phyloP scores from a whole-genome alignment of 441 rosid genomes.

The Gossypium gossypioides region DNA sequence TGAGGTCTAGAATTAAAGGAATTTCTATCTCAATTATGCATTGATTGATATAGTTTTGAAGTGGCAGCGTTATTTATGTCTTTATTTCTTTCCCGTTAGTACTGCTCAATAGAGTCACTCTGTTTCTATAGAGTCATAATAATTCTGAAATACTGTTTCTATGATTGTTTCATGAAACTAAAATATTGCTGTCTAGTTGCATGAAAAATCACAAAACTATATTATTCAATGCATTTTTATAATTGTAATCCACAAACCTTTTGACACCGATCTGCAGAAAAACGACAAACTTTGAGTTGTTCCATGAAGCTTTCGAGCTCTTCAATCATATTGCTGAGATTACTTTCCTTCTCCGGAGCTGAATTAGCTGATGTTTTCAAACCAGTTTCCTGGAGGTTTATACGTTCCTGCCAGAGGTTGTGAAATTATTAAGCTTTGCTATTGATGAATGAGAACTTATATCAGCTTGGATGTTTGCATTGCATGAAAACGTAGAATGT shows the following conservation, averaged over 20 bases:
- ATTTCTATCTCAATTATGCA: neutral
- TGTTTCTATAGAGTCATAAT: neutral
- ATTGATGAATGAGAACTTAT: neutral
- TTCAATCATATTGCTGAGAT: conserved; percentile 15
- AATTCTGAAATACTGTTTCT: neutral
- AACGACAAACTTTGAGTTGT: conserved; percentile 12
- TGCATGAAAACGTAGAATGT: neutral
- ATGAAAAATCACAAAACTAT: neutral
- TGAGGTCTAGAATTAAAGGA: conserved; percentile 1
- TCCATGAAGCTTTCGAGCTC: conserved; percentile 26
- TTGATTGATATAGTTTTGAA: conserved; percentile 6
- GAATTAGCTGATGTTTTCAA: neutral
- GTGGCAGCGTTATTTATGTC: neutral
- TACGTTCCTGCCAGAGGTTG: conserved; percentile 2
- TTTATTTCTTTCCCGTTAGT: neutral
- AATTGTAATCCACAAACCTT: conserved; percentile 6
- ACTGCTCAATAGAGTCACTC: neutral
- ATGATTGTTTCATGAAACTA: conserved; percentile 3
- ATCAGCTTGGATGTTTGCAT: neutral
- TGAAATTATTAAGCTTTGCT: conserved; percentile 2
- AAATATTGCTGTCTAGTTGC: neutral
- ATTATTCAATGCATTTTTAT: neutral
- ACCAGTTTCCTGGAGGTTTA: conserved; percentile 12
- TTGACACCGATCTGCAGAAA: conserved; percentile 10
- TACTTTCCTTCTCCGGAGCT: conserved; percentile 6